Evolutionary conservation across 805 yeast species (phyloP), one percentile per base, ranked within the genome.

Genomic region (Hanseniaspora guilliermondii): DNA sequence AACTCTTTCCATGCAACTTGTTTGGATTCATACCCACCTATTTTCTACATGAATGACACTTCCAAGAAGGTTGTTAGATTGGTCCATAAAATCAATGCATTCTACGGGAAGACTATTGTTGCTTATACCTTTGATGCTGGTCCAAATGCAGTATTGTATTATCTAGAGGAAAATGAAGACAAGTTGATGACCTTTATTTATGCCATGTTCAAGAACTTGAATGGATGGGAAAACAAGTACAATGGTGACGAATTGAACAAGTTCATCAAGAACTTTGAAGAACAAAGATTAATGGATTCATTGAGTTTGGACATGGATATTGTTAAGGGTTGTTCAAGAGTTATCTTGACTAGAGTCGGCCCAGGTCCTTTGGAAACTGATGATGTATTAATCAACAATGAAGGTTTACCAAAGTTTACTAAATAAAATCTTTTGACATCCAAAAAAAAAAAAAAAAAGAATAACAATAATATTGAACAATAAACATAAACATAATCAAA

Each of bases 111-210:
- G 63, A 76, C 76, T 12, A 76, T 91, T 54, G 98, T 96, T 12
- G 97, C 97, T 38, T 93, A 93, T 70, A 93, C 99, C 1, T 93
- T 85, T 65, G 99, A 93, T 69, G 99, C 99, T 33, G 99, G 99
- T 65, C 98, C 99, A 69, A 93, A 93, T 70, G 96, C 97, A 21
- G 99, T 93, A 45, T 77, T 93, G 58, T 93, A 93, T 72, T 93
- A 93, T 66, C 80, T 83, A 65, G 77, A 76, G 60, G 74, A 80
- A 63, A 78, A 91, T 69, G 96, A 88, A 69, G 61, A 70, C n/a
- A 74, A 73, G 58, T 81, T 93, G 6, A 76, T 91, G 61, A 82
- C 88, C 3, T 74, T 86, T 59, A 70, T 93, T 56, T 72, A 82
- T 68, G 72, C 74, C 55, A 74, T 78, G 59, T 82, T 87, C 63